A percentile compares a stretch with the other conserved stretches of the same genome.
Evolutionary conservation across 2,329 filamentous ascomycete genomes (phyloP).

Genomic region (Aspergillus sp.): DNA sequence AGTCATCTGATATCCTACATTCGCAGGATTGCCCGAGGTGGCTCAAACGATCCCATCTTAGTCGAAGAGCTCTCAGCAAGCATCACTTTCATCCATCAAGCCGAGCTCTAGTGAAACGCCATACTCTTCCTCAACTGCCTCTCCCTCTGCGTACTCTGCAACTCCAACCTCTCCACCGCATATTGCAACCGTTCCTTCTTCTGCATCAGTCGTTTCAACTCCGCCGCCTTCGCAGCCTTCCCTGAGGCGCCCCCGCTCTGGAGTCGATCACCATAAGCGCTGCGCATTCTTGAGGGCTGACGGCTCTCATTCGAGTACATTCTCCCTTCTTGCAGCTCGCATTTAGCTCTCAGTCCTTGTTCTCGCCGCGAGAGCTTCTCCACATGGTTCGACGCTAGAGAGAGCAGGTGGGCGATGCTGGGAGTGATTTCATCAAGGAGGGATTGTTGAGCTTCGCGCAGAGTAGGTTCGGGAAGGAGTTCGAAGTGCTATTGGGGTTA

Average conservation of each 20-base stretch:
- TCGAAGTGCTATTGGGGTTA: slow-evolving; percentile 73
- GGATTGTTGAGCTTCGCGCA: slow-evolving; percentile 78
- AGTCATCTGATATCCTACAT: too few relatives aligned
- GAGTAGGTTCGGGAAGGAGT: slow-evolving; percentile 80
- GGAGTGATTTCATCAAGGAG: slow-evolving; percentile 89
- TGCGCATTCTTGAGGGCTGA: slow-evolving; percentile 26
- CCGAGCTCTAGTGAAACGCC: slow-evolving; percentile 51
- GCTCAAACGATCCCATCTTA: too few relatives aligned
- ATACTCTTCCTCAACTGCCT: slow-evolving; percentile 73
- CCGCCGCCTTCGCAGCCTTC: slow-evolving; percentile 52
- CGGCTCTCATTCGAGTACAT: slow-evolving; percentile 49
- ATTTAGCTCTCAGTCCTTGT: slow-evolving; percentile 77
- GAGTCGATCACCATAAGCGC: slow-evolving; percentile 26
- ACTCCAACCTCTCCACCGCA: slow-evolving; percentile 78
- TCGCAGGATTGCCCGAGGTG: too few relatives aligned
- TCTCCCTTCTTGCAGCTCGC: slow-evolving; percentile 78
- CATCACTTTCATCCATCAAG: not conserved
- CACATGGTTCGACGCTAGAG: slow-evolving; percentile 78
- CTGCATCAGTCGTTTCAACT: slow-evolving; percentile 70
- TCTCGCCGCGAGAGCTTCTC: slow-evolving; percentile 81
- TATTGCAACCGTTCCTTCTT: slow-evolving; percentile 85
- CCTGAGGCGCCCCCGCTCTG: slow-evolving; percentile 21
- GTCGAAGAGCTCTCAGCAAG: not conserved
- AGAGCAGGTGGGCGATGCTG: slow-evolving; percentile 75
- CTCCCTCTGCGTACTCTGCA: slow-evolving; percentile 79